Conservation (phyloP, 1,139 yeast species). For the Taphrina confusa region DNA sequence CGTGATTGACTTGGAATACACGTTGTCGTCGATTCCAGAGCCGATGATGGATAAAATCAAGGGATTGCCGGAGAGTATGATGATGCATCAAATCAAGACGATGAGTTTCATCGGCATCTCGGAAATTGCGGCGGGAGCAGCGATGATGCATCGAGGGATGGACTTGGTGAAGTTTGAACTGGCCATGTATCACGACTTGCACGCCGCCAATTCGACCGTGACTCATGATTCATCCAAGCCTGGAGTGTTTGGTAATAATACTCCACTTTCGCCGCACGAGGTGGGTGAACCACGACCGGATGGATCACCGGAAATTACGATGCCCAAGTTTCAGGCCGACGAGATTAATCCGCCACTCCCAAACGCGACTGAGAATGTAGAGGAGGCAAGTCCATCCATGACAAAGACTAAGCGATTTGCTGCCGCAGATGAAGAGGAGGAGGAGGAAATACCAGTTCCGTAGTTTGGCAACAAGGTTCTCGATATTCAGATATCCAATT, state of each 20-base stretch:
- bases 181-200: not conserved
- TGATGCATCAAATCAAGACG: not conserved
- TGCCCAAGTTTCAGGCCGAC: not conserved
- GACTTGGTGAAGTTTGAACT: not conserved
- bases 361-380: no score
- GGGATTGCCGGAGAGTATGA: constrained; percentile 2
- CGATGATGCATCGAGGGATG: constrained; percentile 9
- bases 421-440: not conserved
- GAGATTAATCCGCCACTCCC: no score
- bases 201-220: not conserved
- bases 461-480: not conserved
- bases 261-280: no score
- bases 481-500: no score
- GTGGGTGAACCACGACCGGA: not conserved
- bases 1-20: not conserved
- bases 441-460: not conserved
- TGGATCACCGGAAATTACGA: not conserved
- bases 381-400: not conserved
- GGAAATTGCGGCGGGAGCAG: constrained; percentile 6
- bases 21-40: not conserved
- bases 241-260: no score
- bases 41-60: not conserved
- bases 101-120: not conserved
- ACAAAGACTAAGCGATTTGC: not conserved
- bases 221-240: not conserved